These are phyloP conservation scores for Guillardia theta DNA, from an alignment of 78 protist species.

Conservation along the genomic window DNA sequence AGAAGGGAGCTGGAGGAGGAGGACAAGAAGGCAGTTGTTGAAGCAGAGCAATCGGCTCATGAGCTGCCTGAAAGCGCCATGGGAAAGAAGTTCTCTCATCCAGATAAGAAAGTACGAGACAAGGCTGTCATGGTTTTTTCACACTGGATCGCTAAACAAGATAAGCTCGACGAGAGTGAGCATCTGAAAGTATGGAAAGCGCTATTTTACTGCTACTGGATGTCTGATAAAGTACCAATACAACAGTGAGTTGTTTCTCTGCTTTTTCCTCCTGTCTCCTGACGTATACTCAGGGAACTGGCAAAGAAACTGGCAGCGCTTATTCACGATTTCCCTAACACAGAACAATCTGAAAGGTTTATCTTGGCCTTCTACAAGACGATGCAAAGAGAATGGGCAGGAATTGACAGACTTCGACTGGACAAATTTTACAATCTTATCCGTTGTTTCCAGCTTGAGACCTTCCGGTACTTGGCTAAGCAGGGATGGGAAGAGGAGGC, in stretches of 20 bases:
- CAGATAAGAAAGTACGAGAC: neutral
- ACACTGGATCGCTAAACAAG: neutral
- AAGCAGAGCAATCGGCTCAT: neutral
- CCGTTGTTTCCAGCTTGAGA: constrained; percentile 5
- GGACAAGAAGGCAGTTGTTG: neutral
- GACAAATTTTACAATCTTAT: neutral
- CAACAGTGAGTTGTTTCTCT: neutral
- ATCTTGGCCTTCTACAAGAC: neutral
- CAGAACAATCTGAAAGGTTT: neutral
- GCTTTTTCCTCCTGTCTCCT: neutral
- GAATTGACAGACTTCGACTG: neutral
- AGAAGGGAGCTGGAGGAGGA: neutral
- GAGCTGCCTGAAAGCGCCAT: neutral
- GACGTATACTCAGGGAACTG: neutral
- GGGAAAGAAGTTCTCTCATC: neutral
- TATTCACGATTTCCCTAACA: neutral
- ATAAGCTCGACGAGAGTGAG: neutral
- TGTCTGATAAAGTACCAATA: neutral
- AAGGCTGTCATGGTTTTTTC: neutral
- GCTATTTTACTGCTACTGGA: constrained; percentile 34
- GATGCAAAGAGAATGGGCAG: constrained; percentile 10
- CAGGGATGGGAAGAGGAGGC: neutral
- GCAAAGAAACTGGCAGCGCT: neutral
- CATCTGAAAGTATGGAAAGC: constrained; percentile 13
- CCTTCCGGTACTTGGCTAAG: neutral